Percentiles rank a stretch among this genome's conserved stretches.
phyloP scores from a whole-genome alignment of 768 basidiomycete genomes.

The Phlebiopsis gigantea region DNA sequence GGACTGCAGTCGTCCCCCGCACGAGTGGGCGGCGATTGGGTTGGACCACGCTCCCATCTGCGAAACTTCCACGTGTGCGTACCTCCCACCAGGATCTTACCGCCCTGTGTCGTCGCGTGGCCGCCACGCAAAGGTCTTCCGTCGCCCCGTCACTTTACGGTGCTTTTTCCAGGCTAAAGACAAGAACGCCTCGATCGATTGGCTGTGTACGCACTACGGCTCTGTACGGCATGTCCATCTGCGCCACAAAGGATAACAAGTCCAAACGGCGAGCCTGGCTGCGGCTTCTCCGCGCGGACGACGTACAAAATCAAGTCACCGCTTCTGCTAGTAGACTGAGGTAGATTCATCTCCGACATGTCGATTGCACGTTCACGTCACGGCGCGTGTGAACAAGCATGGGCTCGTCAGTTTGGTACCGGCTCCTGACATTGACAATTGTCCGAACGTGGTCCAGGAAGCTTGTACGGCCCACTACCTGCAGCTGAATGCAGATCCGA shows the following conservation, averaged over 20 bases:
- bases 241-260: neutral
- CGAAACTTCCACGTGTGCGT: neutral
- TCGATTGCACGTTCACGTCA: neutral
- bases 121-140: neutral
- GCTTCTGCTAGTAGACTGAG: neutral
- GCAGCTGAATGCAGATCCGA: conserved; percentile 1
- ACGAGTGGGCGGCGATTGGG: neutral
- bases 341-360: conserved; percentile 1
- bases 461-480: neutral
- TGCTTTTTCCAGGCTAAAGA: neutral
- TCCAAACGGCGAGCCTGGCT: neutral
- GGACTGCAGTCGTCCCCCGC: too few species aligned
- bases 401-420: neutral
- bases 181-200: neutral
- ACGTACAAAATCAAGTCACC: neutral
- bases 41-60: neutral
- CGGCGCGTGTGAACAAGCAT: neutral
- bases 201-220: neutral
- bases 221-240: neutral
- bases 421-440: neutral
- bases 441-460: neutral
- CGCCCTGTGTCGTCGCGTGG: neutral
- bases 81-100: neutral
- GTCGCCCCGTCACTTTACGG: neutral
- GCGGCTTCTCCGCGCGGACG: neutral